A percentile compares a stretch with the other conserved stretches of the same genome.
Evolutionary conservation across 2,329 filamentous ascomycete genomes (phyloP).

Genomic region (Huntiella savannae): DNA sequence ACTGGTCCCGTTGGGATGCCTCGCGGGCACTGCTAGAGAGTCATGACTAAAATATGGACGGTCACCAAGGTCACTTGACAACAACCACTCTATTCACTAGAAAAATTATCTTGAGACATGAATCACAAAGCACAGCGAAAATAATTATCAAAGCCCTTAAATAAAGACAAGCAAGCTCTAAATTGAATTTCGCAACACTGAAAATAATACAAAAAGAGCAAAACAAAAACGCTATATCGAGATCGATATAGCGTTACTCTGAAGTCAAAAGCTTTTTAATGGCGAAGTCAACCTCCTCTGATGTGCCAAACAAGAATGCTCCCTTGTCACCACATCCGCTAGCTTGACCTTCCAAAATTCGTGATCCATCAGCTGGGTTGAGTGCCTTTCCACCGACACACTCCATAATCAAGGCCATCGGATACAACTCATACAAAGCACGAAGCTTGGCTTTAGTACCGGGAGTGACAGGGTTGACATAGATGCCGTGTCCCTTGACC

Average conservation of each 20-base stretch:
- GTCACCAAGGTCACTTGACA: too few species aligned
- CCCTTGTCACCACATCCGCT: constrained; percentile 28
- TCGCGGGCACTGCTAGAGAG: too few species aligned
- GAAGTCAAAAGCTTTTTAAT: constrained; percentile 14
- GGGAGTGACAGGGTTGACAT: constrained; percentile 35
- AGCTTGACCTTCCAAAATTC: constrained; percentile 23
- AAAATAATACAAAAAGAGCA: too few species aligned
- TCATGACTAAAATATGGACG: too few species aligned
- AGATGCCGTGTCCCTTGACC: constrained; percentile 42
- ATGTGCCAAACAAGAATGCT: constrained; percentile 31
- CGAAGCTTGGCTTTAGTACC: constrained; percentile 36
- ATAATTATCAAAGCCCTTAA: too few species aligned
- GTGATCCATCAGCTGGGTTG: constrained; percentile 25
- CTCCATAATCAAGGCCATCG: constrained; percentile 40
- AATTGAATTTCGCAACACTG: too few species aligned
- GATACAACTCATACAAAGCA: constrained; percentile 38
- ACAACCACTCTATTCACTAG: too few species aligned
- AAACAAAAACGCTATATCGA: too few species aligned
- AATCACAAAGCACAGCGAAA: too few species aligned
- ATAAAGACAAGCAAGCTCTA: too few species aligned
- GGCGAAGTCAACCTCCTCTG: constrained; percentile 25
- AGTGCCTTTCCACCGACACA: constrained; percentile 38
- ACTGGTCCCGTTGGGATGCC: constrained; percentile 14
- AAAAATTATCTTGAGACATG: too few species aligned
- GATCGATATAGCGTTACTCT: too few species aligned